Evolutionary conservation across 345 rosid species (phyloP).

Genomic region (Populus nigra): DNA sequence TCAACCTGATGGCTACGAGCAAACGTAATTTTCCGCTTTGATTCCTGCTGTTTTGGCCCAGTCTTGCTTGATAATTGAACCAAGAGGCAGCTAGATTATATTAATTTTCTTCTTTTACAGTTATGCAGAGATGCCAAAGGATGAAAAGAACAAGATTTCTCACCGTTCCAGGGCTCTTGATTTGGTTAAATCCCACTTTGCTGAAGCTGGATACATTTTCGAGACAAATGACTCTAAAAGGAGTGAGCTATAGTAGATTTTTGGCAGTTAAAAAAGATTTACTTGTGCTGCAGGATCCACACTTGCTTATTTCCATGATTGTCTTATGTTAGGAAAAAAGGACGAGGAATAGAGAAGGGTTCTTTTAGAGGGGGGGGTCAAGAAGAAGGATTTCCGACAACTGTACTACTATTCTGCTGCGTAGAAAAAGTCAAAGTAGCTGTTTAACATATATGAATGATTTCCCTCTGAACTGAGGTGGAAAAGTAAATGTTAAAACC

Average conservation of each 20-base stretch:
- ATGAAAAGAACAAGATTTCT: slow-evolving; percentile 88
- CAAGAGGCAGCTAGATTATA: background rate
- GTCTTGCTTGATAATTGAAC: background rate
- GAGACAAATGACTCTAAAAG: slow-evolving; percentile 22
- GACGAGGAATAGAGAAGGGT: slow-evolving; percentile 8
- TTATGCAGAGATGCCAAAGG: slow-evolving; percentile 87
- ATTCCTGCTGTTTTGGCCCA: background rate
- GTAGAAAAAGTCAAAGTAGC: background rate
- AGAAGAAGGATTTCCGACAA: background rate
- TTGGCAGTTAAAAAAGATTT: no score
- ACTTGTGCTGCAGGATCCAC: background rate
- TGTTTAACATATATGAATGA: background rate
- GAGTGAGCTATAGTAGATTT: background rate
- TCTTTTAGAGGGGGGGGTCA: background rate
- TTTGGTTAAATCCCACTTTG: slow-evolving; percentile 65
- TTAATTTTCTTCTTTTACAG: slow-evolving; percentile 33
- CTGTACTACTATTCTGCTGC: background rate
- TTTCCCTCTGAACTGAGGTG: background rate
- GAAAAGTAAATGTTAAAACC: background rate
- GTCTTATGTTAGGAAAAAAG: slow-evolving; percentile 12
- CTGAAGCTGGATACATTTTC: slow-evolving; percentile 62
- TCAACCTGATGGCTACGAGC: slow-evolving; percentile 82
- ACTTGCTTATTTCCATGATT: background rate
- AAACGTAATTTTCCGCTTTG: slow-evolving; percentile 43
- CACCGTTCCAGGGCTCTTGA: slow-evolving; percentile 81